Conservation (phyloP, 257 asterid species). For the Linaria vulgaris region DNA sequence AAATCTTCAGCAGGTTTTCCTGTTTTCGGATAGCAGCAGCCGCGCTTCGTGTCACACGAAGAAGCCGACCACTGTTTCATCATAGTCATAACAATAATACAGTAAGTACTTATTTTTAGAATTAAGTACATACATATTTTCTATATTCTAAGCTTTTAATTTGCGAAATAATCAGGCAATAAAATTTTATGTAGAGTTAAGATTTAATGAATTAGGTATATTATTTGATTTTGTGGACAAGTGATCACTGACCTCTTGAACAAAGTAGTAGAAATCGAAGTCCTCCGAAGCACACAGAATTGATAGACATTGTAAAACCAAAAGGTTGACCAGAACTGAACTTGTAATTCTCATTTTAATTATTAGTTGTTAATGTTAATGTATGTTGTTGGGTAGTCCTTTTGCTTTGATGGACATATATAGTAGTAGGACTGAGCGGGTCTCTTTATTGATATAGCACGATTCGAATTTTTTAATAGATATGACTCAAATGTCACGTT, state of each 20-base stretch:
- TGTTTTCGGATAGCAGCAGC: slow-evolving; percentile 73
- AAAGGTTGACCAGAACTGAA: slow-evolving; percentile 28
- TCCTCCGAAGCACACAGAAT: slow-evolving; percentile 39
- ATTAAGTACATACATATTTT: no score
- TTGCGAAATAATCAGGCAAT: no score
- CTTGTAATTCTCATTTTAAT: slow-evolving; percentile 6
- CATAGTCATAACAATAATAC: no score
- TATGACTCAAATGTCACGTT: no score
- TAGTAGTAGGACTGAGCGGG: no score
- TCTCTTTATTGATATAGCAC: no score
- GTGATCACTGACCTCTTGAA: slow-evolving; percentile 48
- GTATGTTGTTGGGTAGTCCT: background rate
- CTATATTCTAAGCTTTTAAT: no score
- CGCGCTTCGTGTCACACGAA: slow-evolving; percentile 52
- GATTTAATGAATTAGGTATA: background rate
- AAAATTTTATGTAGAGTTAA: no score
- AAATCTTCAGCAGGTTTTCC: slow-evolving; percentile 74
- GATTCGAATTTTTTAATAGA: no score
- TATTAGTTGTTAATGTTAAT: background rate
- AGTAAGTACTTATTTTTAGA: no score
- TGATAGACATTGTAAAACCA: slow-evolving; percentile 32
- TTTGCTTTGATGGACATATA: no score
- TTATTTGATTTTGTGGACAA: no score
- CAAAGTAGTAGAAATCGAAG: slow-evolving; percentile 80
- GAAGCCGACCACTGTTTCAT: slow-evolving; percentile 91